These are phyloP conservation scores for Aspergillus alliaceus DNA, from an alignment of 2,329 filamentous ascomycete species.

Conservation along the genomic window DNA sequence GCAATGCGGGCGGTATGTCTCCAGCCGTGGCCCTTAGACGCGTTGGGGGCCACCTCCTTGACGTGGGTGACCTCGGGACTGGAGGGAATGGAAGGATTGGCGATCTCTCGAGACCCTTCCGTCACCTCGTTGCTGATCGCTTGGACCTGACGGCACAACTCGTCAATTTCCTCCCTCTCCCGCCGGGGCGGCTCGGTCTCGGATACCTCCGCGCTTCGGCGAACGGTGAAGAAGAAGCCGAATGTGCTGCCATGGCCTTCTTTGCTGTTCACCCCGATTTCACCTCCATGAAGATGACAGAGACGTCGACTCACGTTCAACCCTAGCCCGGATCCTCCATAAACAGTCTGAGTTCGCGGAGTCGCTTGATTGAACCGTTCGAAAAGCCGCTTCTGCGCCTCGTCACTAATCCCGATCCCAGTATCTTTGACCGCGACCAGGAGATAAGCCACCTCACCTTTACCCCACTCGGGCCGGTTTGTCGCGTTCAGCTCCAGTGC, in stretches of 20 bases:
- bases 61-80: constrained; percentile 12
- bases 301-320: constrained; percentile 76
- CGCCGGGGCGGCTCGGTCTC: background rate
- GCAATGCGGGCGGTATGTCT: constrained; percentile 11
- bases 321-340: constrained; percentile 76
- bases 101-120: constrained; percentile 9
- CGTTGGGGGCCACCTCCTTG: constrained; percentile 9
- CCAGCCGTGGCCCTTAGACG: constrained; percentile 5
- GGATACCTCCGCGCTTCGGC: constrained; percentile 11
- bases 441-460: constrained; percentile 62
- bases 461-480: constrained; percentile 53
- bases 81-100: constrained; percentile 14
- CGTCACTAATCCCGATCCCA: constrained; percentile 68
- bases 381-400: constrained; percentile 74
- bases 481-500: constrained; percentile 31
- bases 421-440: constrained; percentile 76
- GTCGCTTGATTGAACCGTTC: constrained; percentile 77
- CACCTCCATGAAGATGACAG: constrained; percentile 77
- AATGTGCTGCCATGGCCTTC: constrained; percentile 58
- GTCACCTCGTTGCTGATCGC: constrained; percentile 19
- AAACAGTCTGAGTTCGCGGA: constrained; percentile 73
- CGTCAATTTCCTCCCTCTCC: constrained; percentile 10
- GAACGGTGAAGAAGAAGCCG: constrained; percentile 57
- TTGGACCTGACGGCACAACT: constrained; percentile 18
- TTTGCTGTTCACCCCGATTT: constrained; percentile 68